Base-by-base conservation (phyloP, 164 flowering plant species). In the Vitis rotundifolia region DNA sequence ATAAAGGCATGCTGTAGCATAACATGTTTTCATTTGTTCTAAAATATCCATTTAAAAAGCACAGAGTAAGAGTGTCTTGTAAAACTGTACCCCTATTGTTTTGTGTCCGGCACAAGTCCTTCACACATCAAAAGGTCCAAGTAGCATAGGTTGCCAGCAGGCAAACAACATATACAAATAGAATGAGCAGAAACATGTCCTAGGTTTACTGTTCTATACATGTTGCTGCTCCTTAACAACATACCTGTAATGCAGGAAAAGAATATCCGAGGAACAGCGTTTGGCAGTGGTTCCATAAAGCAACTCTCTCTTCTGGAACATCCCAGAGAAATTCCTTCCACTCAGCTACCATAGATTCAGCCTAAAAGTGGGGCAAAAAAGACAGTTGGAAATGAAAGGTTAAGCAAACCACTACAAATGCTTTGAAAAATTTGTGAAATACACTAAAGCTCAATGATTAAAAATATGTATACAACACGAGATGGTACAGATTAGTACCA, bases 261-360 rank as follows among this genome's bases (percentile, higher is more conserved):
- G 98, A 85, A 82, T 91, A 79, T 87, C 95, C 83, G 49, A 90
- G 72, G 75, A 96, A 96, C 56, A 93, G 80, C 12, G 87, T 84
- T 71, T 96, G 99, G 72, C 99, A 96, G 74, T 96, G 99, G 68
- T 85, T 83, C 99, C 99, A 96, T 66, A 96, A 75, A 71, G 99
- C 94, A 75, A 86, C 82, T 84, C 98, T 86, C 83, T 96, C 99
- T 79, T 96, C 99, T 26, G 95, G 92, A 54, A 96, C 97, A 89
- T 96, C 99, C 99, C 99, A 96, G 63, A 96, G 86, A 73, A 90
- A 96, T 73, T 96, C 98, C 79, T 86, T 96, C 99, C 98, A 96
- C 77, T 96, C 99, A 9, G 89, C 85, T 68, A 93, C 99, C 99
- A 96, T 90, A 53, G 98, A 89, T 78, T 93, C 99, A 74, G 98